Conservation (phyloP, 1,284 basidiomycete species). For the Ustilago nuda region DNA sequence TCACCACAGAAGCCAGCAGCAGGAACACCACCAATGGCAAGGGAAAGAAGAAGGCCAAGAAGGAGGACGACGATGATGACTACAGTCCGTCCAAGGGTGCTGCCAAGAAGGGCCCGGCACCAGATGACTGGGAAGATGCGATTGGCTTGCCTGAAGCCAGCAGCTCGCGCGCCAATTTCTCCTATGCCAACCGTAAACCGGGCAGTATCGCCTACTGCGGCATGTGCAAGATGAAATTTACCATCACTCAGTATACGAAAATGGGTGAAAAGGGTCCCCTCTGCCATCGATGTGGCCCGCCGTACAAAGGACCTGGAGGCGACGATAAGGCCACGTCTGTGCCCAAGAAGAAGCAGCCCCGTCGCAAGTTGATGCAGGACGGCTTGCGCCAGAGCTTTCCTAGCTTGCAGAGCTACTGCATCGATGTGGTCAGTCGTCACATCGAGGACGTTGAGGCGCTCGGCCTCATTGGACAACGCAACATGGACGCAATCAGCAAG, state of each 20-base stretch:
- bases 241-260: conserved; percentile 77
- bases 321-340: conserved; percentile 32
- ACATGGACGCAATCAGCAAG: conserved; percentile 64
- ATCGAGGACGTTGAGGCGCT: conserved; percentile 91
- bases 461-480: conserved; percentile 80
- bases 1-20: conserved; percentile 70
- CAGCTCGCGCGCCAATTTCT: conserved; percentile 73
- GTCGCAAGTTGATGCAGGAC: conserved; percentile 37
- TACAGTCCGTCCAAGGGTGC: conserved; percentile 72
- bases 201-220: conserved; percentile 87
- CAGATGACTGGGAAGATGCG: conserved; percentile 72
- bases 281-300: conserved; percentile 56
- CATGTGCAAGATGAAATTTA: conserved; percentile 85
- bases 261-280: conserved; percentile 41
- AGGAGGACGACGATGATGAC: conserved; percentile 45
- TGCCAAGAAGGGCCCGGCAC: conserved; percentile 73
- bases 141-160: conserved; percentile 59
- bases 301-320: conserved; percentile 34
- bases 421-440: conserved; percentile 85
- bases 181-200: conserved; percentile 70
- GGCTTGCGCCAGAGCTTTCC: conserved; percentile 72
- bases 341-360: conserved; percentile 42
- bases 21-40: conserved; percentile 70
- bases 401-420: conserved; percentile 80
- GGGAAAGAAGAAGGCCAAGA: conserved; percentile 62